These are phyloP conservation scores for Fusarium siculi DNA, from an alignment of 2,329 filamentous ascomycete genomes.

Conservation along the genomic window DNA sequence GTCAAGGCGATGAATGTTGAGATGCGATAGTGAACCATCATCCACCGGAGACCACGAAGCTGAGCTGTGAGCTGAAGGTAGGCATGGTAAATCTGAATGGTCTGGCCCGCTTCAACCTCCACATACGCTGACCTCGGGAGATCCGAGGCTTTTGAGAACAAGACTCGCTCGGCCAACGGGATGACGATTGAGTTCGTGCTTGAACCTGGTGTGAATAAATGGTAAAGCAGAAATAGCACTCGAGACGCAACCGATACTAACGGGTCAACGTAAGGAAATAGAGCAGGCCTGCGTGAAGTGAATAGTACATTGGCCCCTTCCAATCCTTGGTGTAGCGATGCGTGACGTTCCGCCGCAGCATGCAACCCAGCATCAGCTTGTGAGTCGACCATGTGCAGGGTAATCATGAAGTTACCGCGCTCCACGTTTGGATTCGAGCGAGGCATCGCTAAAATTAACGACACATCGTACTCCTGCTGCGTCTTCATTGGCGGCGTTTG, in stretches of 20 bases:
- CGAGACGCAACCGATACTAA: slow-evolving; percentile 71
- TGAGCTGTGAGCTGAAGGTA: slow-evolving; percentile 76
- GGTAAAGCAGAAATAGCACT: slow-evolving; percentile 72
- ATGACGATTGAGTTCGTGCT: slow-evolving; percentile 74
- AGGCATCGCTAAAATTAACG: slow-evolving; percentile 79
- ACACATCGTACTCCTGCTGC: slow-evolving; percentile 86
- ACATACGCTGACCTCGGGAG: slow-evolving; percentile 61
- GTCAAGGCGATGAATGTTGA: slow-evolving; percentile 76
- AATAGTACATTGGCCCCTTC: slow-evolving; percentile 60
- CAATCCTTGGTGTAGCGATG: slow-evolving; percentile 50
- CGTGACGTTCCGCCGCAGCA: slow-evolving; percentile 45
- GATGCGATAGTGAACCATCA: slow-evolving; percentile 87
- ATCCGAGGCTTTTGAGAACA: slow-evolving; percentile 62
- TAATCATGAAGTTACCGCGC: slow-evolving; percentile 94
- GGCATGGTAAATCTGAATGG: slow-evolving; percentile 80
- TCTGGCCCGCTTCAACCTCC: slow-evolving; percentile 75
- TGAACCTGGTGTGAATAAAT: slow-evolving; percentile 71
- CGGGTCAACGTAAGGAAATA: slow-evolving; percentile 82
- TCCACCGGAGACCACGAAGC: slow-evolving; percentile 79
- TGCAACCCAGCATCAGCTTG: slow-evolving; percentile 43
- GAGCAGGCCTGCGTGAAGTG: slow-evolving; percentile 76
- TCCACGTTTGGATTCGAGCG: slow-evolving; percentile 79
- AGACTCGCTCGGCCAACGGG: slow-evolving; percentile 77
- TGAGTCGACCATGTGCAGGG: slow-evolving; percentile 73
- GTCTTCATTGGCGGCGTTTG: slow-evolving; percentile 66